Conservation (phyloP, 2,329 filamentous ascomycete species). For the Cercospora nicotianae region DNA sequence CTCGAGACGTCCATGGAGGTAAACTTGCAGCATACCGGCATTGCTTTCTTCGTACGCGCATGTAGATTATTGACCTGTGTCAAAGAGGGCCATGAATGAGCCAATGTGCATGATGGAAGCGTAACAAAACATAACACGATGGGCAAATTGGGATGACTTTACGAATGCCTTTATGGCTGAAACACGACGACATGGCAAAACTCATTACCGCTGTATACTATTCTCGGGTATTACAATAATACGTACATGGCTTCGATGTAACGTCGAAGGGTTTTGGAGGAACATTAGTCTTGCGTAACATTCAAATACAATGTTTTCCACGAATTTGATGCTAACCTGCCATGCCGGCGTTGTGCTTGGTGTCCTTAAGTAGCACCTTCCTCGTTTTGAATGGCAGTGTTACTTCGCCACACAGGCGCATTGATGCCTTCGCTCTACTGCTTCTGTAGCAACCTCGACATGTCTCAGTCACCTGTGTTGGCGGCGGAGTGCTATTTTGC, state of each 20-base stretch:
- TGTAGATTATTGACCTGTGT: slow-evolving; percentile 10
- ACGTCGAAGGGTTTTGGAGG: background rate
- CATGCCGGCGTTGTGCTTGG: background rate
- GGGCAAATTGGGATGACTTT: slow-evolving; percentile 15
- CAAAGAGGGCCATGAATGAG: slow-evolving; percentile 8
- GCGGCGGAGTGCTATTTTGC: no score
- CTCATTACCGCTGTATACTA: slow-evolving; percentile 16
- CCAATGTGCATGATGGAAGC: background rate
- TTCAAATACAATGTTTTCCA: background rate
- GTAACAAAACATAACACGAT: background rate
- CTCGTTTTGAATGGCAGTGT: background rate
- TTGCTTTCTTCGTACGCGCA: slow-evolving; percentile 1
- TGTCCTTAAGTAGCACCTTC: background rate
- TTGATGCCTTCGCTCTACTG: background rate
- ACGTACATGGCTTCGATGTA: slow-evolving; percentile 2
- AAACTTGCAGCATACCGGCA: slow-evolving; percentile 1
- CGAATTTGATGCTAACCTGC: background rate
- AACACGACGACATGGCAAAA: slow-evolving; percentile 7
- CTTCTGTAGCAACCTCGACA: background rate
- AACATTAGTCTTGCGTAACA: background rate
- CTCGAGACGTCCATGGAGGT: slow-evolving; percentile 27
- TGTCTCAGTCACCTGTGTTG: background rate
- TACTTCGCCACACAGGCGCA: background rate
- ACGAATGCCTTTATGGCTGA: background rate
- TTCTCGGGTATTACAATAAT: slow-evolving; percentile 16